Percentiles rank a stretch among this genome's conserved stretches.
Evolutionary conservation across 305 asterid genomes (phyloP).

Genomic region (Lippia alba): DNA sequence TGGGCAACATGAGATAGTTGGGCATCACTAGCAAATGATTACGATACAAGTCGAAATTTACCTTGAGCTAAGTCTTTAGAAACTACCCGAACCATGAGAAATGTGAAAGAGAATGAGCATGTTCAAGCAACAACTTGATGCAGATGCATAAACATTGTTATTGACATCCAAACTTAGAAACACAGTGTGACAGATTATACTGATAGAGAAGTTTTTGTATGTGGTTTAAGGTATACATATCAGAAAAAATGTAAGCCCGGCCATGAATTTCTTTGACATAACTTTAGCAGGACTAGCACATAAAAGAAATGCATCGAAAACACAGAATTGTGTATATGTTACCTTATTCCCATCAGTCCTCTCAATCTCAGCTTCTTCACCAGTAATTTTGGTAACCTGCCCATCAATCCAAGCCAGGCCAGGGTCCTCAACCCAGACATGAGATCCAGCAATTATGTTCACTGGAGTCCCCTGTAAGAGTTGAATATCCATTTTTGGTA

Average conservation of each 20-base stretch:
- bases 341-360: constrained; percentile 88
- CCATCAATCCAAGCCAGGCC: constrained; percentile 83
- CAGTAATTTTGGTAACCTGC: constrained; percentile 75
- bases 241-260: constrained; percentile 16
- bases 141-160: not conserved
- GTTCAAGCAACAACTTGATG: not conserved
- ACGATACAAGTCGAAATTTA: constrained; percentile 11
- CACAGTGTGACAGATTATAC: constrained; percentile 16
- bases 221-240: constrained; percentile 15
- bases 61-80: constrained; percentile 9
- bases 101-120: constrained; percentile 19
- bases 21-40: constrained; percentile 14
- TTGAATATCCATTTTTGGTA: constrained; percentile 24
- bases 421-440: constrained; percentile 93
- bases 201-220: not conserved
- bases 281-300: not conserved
- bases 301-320: constrained; percentile 5
- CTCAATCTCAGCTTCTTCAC: constrained; percentile 74
- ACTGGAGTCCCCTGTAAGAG: constrained; percentile 80
- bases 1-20: constrained; percentile 8
- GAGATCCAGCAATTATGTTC: constrained; percentile 91
- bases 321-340: constrained; percentile 26
- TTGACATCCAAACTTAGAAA: constrained; percentile 28
- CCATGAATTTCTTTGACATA: constrained; percentile 14
- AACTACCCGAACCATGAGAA: constrained; percentile 4